Percentiles rank a stretch among this genome's conserved stretches.
Evolutionary conservation across 2,329 filamentous ascomycete genomes (phyloP).

Genomic region (Boeremia lycopersici): DNA sequence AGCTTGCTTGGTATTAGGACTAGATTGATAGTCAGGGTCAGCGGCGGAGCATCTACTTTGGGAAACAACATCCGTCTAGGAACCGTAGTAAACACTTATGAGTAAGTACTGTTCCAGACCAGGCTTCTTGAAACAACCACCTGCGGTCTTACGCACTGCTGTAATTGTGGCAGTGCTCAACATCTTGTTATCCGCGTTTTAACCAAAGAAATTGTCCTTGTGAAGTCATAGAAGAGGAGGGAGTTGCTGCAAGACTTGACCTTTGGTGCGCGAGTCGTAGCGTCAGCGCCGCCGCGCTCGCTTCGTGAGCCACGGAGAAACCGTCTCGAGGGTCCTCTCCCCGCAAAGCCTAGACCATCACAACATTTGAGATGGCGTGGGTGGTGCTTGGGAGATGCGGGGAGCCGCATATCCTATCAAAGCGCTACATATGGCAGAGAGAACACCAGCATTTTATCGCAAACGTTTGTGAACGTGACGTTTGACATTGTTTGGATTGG

Average conservation of each 20-base stretch:
- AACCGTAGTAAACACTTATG: no score
- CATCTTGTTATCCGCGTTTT: no score
- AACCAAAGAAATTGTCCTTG: no score
- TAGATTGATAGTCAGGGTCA: no score
- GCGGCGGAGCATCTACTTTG: no score
- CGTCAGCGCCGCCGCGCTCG: background rate
- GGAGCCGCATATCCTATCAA: background rate
- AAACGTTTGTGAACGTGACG: background rate
- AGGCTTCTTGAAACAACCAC: no score
- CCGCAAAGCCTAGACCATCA: constrained; percentile 9
- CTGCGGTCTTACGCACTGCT: no score
- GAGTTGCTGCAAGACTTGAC: background rate
- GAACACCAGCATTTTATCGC: background rate
- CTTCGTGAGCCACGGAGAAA: constrained; percentile 2
- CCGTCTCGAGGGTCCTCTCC: background rate
- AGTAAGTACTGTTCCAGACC: no score
- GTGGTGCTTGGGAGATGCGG: constrained; percentile 1
- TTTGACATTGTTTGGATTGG: background rate
- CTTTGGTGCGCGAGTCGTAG: constrained; percentile 1
- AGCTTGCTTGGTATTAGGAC: no score
- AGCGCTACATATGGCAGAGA: background rate
- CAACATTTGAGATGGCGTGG: background rate
- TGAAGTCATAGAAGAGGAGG: no score
- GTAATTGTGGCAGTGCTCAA: no score
- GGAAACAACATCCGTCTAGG: no score